These are phyloP conservation scores for Borovskyia barvae DNA, from an alignment of 208 protist genomes.

Conservation along the genomic window DNA sequence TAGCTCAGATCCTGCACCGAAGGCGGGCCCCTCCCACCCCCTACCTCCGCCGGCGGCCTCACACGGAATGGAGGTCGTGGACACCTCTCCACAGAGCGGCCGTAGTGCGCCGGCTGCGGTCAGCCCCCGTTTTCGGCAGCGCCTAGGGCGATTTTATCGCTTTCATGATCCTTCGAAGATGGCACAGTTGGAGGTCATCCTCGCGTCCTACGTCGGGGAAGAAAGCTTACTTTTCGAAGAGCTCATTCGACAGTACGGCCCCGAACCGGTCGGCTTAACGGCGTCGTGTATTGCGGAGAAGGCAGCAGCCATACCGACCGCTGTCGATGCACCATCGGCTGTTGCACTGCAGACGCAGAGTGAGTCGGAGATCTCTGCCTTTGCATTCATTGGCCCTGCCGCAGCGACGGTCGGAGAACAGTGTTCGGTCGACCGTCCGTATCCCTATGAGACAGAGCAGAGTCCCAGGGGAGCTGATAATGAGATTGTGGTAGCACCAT, in stretches of 20 bases:
- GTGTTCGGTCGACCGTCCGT: too few relatives aligned
- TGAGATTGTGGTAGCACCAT: too few relatives aligned
- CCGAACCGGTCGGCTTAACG: slow-evolving; percentile 16
- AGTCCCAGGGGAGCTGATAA: too few relatives aligned
- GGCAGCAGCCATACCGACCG: not conserved
- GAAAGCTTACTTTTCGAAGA: slow-evolving; percentile 45
- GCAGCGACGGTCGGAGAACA: not conserved
- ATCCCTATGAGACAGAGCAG: too few relatives aligned
- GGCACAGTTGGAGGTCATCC: slow-evolving; percentile 29
- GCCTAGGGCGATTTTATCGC: slow-evolving; percentile 41
- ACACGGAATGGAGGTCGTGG: too few relatives aligned
- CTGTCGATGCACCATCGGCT: not conserved
- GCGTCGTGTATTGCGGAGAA: not conserved
- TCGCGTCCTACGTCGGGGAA: slow-evolving; percentile 24
- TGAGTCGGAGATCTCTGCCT: slow-evolving; percentile 14
- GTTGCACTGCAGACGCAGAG: slow-evolving; percentile 5
- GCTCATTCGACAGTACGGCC: slow-evolving; percentile 42
- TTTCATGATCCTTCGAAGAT: slow-evolving; percentile 44
- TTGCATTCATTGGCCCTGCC: slow-evolving; percentile 13
- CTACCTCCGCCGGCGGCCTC: too few relatives aligned
- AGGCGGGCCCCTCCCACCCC: too few relatives aligned
- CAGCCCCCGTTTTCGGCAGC: too few relatives aligned
- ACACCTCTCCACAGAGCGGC: too few relatives aligned
- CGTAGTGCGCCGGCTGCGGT: too few relatives aligned
- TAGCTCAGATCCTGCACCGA: too few relatives aligned